These are phyloP conservation scores for Malus asiatica DNA, from an alignment of 306 rosid species.

Conservation along the genomic window DNA sequence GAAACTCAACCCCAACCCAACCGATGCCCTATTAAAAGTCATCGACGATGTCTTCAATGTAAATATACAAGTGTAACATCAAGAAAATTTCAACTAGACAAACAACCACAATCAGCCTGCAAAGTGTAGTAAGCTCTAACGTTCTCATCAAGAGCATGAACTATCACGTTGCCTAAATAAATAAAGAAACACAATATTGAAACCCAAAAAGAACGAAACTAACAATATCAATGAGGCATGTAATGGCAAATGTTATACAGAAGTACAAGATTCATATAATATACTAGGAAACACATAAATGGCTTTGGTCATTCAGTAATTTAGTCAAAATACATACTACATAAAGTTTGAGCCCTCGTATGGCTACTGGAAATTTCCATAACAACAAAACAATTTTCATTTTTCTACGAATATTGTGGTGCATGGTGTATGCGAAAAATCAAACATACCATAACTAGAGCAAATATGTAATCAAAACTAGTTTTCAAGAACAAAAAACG, in stretches of 20 bases:
- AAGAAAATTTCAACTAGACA: background rate
- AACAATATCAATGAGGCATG: background rate
- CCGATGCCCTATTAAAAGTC: background rate
- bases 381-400: background rate
- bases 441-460: background rate
- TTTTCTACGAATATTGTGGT: background rate
- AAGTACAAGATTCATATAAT: background rate
- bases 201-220: background rate
- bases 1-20: no score
- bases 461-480: background rate
- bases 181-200: background rate
- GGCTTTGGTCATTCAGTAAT: no score
- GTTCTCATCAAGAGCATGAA: slow-evolving; percentile 92
- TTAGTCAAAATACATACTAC: background rate
- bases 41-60: background rate
- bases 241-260: background rate
- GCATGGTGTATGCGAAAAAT: background rate
- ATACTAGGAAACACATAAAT: background rate
- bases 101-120: slow-evolving; percentile 34
- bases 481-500: background rate
- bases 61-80: background rate
- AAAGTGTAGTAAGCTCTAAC: slow-evolving; percentile 89
- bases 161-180: slow-evolving; percentile 67
- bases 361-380: background rate
- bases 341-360: background rate